Conservation (phyloP, 495 filamentous ascomycete species). For the Lasiosphaeria ovina region DNA sequence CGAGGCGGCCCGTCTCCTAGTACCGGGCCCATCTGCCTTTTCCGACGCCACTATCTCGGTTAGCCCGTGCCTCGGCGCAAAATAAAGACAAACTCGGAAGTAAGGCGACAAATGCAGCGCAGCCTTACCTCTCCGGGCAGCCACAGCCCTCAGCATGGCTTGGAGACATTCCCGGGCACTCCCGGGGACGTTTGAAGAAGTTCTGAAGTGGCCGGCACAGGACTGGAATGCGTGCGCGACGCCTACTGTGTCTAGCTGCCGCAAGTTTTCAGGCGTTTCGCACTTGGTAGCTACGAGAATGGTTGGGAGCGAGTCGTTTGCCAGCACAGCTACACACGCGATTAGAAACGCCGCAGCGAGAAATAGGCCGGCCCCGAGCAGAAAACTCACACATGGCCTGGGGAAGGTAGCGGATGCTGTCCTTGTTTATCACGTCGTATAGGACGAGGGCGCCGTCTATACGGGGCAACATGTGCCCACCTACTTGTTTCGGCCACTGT, state of each 20-base stretch:
- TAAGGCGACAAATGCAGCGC: background rate
- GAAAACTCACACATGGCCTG: conserved; percentile 66
- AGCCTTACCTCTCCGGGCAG: conserved; percentile 62
- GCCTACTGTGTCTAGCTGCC: conserved; percentile 57
- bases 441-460: conserved; percentile 82
- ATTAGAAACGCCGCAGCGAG: conserved; percentile 15
- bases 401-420: conserved; percentile 65
- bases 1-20: conserved; percentile 48
- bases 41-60: conserved; percentile 20
- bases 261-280: conserved; percentile 61
- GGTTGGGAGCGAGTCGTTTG: conserved; percentile 64
- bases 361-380: background rate
- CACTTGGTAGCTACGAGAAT: conserved; percentile 83
- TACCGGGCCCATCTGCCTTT: conserved; percentile 26
- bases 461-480: conserved; percentile 62
- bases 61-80: conserved; percentile 14
- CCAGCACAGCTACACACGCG: conserved; percentile 59
- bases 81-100: background rate
- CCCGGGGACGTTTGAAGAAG: conserved; percentile 66
- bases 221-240: conserved; percentile 61
- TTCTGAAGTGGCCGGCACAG: conserved; percentile 68
- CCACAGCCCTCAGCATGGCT: conserved; percentile 69
- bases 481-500: conserved; percentile 74
- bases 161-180: conserved; percentile 76
- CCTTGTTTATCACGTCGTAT: conserved; percentile 78